Evolutionary conservation across 2,329 filamentous ascomycete species (phyloP).

Genomic region (Pleoardoris graminearum): DNA sequence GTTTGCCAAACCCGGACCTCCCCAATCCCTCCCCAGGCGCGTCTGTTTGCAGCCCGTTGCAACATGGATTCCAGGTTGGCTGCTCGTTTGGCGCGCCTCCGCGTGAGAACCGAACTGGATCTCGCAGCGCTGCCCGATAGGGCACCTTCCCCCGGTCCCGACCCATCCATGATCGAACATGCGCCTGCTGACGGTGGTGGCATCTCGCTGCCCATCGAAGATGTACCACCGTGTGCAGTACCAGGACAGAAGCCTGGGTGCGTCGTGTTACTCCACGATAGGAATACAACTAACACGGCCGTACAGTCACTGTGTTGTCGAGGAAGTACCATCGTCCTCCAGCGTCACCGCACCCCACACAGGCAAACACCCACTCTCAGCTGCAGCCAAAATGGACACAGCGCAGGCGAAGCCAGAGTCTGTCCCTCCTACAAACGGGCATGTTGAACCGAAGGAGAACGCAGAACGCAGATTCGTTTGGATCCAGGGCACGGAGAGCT

Average conservation of each 20-base stretch:
- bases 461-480: constrained; percentile 28
- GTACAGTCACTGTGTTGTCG: too few relatives aligned
- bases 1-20: not conserved
- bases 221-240: not conserved
- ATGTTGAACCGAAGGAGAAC: constrained; percentile 6
- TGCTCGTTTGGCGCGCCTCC: constrained; percentile 30
- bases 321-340: too few relatives aligned
- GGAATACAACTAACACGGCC: not conserved
- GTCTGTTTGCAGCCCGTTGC: not conserved
- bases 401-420: not conserved
- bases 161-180: constrained; percentile 14
- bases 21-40: not conserved
- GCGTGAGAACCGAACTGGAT: constrained; percentile 23
- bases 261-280: not conserved
- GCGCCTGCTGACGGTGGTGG: constrained; percentile 20
- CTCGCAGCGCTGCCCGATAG: constrained; percentile 32
- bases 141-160: constrained; percentile 6
- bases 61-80: constrained; percentile 24
- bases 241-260: too few relatives aligned
- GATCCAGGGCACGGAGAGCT: constrained; percentile 25
- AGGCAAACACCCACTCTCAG: constrained; percentile 16
- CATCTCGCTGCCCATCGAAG: constrained; percentile 11
- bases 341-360: not conserved
- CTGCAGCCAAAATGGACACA: not conserved
- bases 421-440: not conserved